phyloP scores from a whole-genome alignment of 139 green algal species.

The Prasinococcaceae sp. region DNA sequence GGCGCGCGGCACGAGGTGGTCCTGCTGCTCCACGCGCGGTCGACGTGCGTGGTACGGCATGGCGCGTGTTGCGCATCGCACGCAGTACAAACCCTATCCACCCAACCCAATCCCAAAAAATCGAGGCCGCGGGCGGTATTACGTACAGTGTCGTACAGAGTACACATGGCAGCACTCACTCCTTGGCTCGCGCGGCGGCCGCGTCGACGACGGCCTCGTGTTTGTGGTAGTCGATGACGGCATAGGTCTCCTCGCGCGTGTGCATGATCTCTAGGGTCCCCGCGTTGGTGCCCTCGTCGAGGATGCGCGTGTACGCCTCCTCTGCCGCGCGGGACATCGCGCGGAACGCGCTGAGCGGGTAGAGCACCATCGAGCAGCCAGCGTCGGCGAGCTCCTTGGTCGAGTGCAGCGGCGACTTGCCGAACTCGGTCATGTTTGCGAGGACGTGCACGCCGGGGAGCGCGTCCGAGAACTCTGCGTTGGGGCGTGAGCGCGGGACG shows the following conservation, averaged over 20 bases:
- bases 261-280: not conserved
- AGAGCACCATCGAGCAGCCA: not conserved
- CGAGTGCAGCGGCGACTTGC: not conserved
- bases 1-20: too few species aligned
- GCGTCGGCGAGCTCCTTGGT: not conserved
- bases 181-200: too few species aligned
- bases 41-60: too few species aligned
- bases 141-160: not conserved
- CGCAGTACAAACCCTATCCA: too few species aligned
- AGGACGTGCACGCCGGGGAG: constrained; percentile 1
- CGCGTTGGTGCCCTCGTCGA: not conserved
- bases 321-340: constrained; percentile 1
- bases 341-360: constrained; percentile 6
- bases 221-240: constrained; percentile 4
- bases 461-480: not conserved
- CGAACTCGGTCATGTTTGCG: constrained; percentile 6
- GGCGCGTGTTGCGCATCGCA: too few species aligned
- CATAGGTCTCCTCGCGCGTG: constrained; percentile 4
- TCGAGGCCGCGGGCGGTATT: not conserved
- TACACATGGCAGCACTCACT: not conserved
- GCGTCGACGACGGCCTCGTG: constrained; percentile 1
- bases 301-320: constrained; percentile 1
- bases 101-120: not conserved
- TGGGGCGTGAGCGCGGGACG: too few species aligned
- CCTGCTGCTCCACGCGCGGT: too few species aligned